Base-by-base conservation (phyloP, 2,329 filamentous ascomycete genomes). In the Blastomyces percursus region DNA sequence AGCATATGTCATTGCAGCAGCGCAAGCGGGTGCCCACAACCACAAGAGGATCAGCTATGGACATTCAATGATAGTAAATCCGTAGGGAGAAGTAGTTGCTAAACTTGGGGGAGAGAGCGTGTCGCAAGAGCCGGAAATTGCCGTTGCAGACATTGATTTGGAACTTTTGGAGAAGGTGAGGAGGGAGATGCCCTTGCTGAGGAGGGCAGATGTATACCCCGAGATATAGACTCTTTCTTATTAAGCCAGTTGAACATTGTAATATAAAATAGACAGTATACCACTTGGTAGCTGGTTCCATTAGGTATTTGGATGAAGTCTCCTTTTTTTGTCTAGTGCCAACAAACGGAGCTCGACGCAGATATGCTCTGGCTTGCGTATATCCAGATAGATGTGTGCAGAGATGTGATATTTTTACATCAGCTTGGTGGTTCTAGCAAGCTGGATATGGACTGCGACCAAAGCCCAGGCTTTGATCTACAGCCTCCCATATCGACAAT, bases 1-100 rank as follows among this genome's bases (percentile, higher is more conserved):
- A 76, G 85, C 86, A 62, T 97, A 90, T 79, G 86, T 96, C 1
- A 78, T 96, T 64, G 93, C 92, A 11, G 87, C 92, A 0, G 93
- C 91, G 48, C 92, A 96, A 75, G 83, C 84, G 27, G 92, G 91
- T 0, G 74, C 78, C 46, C 91, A 88, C 71, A 91, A 91, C 68
- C 84, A 85, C 65, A 90, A 86, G 75, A 80, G 93, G 63, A 82
- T 83, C 35, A 95, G 90, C 74, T 96, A 94, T 76, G 93, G 93
- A 0, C 87, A 90, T 72, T 90, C 88, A 68, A 85, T 96, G 78
- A 88, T 95, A 56, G 81, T 96, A 32, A 87, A 90, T 72, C 92
- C 93, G 0, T 96, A 91, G 91, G 93, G 93, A 0, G 81, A 84
- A 62, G 82, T 96, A 0, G 71, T 90, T 50, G 81, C 86, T 3